Base-by-base conservation (phyloP, 1,284 basidiomycete species). In the Butyriboletus regius region DNA sequence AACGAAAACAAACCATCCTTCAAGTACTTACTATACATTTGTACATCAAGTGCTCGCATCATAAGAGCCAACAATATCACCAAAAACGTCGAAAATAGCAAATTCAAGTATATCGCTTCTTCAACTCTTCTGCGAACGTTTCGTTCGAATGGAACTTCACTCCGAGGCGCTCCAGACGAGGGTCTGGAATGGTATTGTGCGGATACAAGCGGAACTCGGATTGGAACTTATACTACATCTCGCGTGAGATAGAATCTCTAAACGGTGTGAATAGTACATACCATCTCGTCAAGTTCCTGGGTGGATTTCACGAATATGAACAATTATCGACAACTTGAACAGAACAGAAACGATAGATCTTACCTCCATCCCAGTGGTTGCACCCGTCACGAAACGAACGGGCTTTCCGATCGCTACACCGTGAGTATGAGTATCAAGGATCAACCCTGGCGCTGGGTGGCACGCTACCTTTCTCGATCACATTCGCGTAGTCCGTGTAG, bases 201-300 rank as follows among this genome's bases (percentile, higher is more conserved):
- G 55, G 51, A 50, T 61, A 68, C n/a, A 63, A 33, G 15, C 62
- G 60, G n/a, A 63, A 51, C 37, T 65, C 66, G 14, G 57, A 59
- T 43, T 58, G 61, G 43, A 54, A 62, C 4, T n/a, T 57, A 9
- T 51, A 66, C 67, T 66, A n/a, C n/a, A 22, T 26, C 7, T 13
- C 6, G 24, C 9, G 14, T 38, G 36, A 48, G 46, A 37, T 31
- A 10, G 26, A 3, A 24, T 42, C 15, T 9, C 8, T 35, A 0
- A 15, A 38, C 5, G 7, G 14, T 4, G 9, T 20, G 9, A 41
- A 51, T 28, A n/a, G n/a, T n/a, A 50, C 62, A 15, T 33, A 68
- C 67, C 63, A 64, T 69, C 2, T 59, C 45, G 31, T 68, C 67
- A 5, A 63, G 4, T 49, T 66, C 63, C 51, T 61, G 24, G 2